Evolutionary conservation across 2,329 filamentous ascomycete genomes (phyloP).

Genomic region (Fusarium algeriense): DNA sequence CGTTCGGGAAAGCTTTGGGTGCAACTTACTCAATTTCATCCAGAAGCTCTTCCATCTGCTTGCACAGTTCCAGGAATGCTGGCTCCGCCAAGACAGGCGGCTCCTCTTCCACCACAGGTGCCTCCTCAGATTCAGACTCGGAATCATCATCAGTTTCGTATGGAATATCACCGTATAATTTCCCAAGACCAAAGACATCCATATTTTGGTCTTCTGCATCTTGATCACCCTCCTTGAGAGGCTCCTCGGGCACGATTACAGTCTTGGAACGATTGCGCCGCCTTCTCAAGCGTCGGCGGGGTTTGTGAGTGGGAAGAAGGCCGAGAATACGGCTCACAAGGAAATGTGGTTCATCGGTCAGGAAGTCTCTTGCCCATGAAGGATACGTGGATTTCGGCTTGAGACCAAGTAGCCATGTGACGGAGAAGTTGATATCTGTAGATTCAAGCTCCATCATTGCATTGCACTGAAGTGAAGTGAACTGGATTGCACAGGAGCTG

Average conservation of each 20-base stretch:
- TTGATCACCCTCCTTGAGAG: conserved; percentile 20
- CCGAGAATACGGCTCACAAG: conserved; percentile 49
- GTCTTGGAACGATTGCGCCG: conserved; percentile 36
- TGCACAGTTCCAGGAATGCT: conserved; percentile 46
- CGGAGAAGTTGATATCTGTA: conserved; percentile 46
- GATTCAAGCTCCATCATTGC: conserved; percentile 47
- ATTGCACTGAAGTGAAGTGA: conserved; percentile 17
- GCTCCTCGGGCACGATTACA: conserved; percentile 21
- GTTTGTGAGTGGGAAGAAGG: conserved; percentile 42
- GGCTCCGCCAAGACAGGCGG: conserved; percentile 44
- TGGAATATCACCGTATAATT: conserved; percentile 42
- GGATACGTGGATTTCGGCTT: conserved; percentile 44
- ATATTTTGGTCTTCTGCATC: conserved; percentile 26
- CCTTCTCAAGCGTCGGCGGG: conserved; percentile 36
- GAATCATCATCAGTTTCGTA: conserved; percentile 40
- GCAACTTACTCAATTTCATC: conserved; percentile 48
- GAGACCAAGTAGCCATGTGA: conserved; percentile 49
- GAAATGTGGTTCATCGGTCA: conserved; percentile 47
- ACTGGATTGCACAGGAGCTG: conserved; percentile 9
- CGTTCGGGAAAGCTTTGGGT: background rate
- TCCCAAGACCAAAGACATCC: conserved; percentile 41
- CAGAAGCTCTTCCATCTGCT: conserved; percentile 46
- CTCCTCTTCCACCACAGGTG: conserved; percentile 31
- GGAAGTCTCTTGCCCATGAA: conserved; percentile 43
- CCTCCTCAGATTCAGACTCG: conserved; percentile 38